These are phyloP conservation scores for Neonectria magnoliae DNA, from an alignment of 2,329 filamentous ascomycete genomes.

Conservation along the genomic window DNA sequence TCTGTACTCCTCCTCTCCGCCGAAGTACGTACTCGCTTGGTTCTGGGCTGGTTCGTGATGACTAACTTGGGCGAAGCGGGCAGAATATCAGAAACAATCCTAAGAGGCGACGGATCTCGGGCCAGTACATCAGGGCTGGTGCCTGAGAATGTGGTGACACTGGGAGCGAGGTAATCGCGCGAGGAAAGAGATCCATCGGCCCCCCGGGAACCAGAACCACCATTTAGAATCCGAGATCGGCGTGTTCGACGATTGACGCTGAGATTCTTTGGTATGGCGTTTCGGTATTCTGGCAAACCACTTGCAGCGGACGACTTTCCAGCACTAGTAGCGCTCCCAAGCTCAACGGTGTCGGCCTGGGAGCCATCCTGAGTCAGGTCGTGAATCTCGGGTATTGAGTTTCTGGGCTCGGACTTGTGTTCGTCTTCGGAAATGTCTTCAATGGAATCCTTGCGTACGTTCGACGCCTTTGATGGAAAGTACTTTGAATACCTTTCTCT, in stretches of 20 bases:
- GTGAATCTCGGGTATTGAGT: conserved; percentile 16
- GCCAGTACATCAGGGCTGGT: conserved; percentile 41
- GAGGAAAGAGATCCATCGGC: background rate
- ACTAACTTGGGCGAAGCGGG: conserved; percentile 12
- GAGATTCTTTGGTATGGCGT: conserved; percentile 16
- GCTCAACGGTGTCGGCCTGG: conserved; percentile 29
- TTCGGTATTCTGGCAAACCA: conserved; percentile 35
- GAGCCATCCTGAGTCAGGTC: conserved; percentile 36
- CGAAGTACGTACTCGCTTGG: conserved; percentile 26
- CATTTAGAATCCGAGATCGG: background rate
- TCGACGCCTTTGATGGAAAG: background rate
- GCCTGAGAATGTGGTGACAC: background rate
- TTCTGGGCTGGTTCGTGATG: background rate
- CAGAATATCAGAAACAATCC: conserved; percentile 38
- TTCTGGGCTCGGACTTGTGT: background rate
- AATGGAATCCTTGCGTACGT: conserved; percentile 13
- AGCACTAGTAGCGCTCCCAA: conserved; percentile 29
- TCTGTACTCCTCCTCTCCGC: background rate
- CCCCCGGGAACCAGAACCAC: conserved; percentile 2
- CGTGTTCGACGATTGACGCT: conserved; percentile 20
- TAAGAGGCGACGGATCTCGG: conserved; percentile 29
- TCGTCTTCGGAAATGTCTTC: conserved; percentile 24
- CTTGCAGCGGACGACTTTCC: conserved; percentile 24
- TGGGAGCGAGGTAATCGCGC: conserved; percentile 3
- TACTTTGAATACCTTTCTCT: background rate